Evolutionary conservation across 331 rosid genomes (phyloP), one percentile per base, ranked within the genome.

Genomic region (Quercus tomentella): DNA sequence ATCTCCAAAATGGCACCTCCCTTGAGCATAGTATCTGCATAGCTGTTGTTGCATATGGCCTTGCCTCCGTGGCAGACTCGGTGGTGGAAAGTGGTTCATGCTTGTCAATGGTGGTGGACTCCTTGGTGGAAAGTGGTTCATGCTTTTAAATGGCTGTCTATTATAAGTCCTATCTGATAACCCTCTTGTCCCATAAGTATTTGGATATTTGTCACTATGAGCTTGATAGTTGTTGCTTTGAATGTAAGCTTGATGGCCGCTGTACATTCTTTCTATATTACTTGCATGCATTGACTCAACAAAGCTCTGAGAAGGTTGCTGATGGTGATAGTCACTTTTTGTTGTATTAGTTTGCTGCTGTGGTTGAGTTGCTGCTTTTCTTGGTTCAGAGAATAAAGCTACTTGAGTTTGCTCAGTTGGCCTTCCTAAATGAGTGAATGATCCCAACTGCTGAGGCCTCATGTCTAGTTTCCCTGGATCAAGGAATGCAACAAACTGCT

Each of bases 1-100:
- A 37, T 89, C 92, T 62, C 99, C 96, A 33, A 28, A 91, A 82
- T 77, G 56, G 76, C 99, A 91, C 74, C 89, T 72, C 22, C 98
- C 92, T 80, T 81, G 88, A 8, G 89, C 86, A 79, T 81, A 91
- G 73, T 89, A 63, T 37, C 83, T 83, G 80, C 97, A 93, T 45
- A 67, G 74, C 81, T 86, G 97, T 43, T 81, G 89, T 54, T 54
- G 83, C 77, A 2, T 61, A 33, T 49, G 45, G 69, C 72, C 55
- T 74, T 82, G 85, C 79, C 82, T 60, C 7, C 41, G 52, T n/a
- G 30, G 25, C 6, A 31, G 77, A 37, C 72, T 49, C 68, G 16
- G 56, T 20, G 71, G 81, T 70, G 72, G 75, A 70, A 61, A 35
- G 33, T 75, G 73, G 68, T 80, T 87, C 63, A 78, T 41, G 56